Evolutionary conservation across 805 yeast genomes (phyloP).

Genomic region (Candida nemodendra): DNA sequence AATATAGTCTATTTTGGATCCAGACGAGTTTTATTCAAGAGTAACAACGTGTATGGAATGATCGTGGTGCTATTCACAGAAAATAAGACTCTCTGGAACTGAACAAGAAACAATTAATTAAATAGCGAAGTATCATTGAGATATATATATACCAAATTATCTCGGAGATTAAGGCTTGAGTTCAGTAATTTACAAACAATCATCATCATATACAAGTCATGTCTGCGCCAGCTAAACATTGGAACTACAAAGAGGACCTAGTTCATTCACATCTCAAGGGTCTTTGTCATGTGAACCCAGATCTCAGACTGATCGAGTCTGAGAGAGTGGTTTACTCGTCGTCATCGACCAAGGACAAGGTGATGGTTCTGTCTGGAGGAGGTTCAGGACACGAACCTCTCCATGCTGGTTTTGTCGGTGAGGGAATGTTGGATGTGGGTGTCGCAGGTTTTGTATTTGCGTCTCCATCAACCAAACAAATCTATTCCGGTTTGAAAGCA

Average conservation of each 20-base stretch:
- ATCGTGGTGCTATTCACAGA: too few species aligned
- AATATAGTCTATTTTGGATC: too few species aligned
- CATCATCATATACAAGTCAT: slow-evolving; percentile 3
- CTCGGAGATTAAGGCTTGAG: too few species aligned
- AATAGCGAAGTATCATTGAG: too few species aligned
- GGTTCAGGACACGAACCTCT: slow-evolving; percentile 97
- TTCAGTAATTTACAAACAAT: too few species aligned
- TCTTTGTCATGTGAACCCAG: slow-evolving; percentile 53
- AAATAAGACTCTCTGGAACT: too few species aligned
- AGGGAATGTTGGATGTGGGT: slow-evolving; percentile 79
- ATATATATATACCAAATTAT: too few species aligned
- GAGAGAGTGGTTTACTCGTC: slow-evolving; percentile 54
- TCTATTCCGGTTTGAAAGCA: slow-evolving; percentile 66
- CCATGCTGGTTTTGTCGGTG: slow-evolving; percentile 89
- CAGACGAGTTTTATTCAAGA: too few species aligned
- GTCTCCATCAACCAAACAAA: slow-evolving; percentile 84
- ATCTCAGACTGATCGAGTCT: slow-evolving; percentile 48
- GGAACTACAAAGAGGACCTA: slow-evolving; percentile 48
- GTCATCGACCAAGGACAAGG: slow-evolving; percentile 44
- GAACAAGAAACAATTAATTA: too few species aligned
- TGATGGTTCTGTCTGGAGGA: slow-evolving; percentile 83
- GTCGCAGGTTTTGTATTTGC: slow-evolving; percentile 93
- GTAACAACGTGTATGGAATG: too few species aligned
- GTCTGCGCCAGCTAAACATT: slow-evolving; percentile 37
- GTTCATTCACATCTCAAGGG: slow-evolving; percentile 52